These are phyloP conservation scores for Trametes gibbosa DNA, from an alignment of 768 basidiomycete species.

Conservation along the genomic window DNA sequence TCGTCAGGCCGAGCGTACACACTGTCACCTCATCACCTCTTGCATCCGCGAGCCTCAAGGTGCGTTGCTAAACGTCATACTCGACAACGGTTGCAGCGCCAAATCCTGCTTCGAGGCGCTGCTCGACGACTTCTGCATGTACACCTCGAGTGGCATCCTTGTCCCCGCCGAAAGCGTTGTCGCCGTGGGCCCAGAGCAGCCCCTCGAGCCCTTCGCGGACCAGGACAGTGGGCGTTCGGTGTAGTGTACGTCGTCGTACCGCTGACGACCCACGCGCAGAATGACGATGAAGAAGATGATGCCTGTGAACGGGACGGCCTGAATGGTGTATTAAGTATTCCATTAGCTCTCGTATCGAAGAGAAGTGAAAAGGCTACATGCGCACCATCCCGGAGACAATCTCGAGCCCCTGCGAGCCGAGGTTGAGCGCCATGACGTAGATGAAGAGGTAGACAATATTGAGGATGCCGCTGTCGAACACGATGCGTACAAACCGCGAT, in stretches of 20 bases:
- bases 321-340: neutral
- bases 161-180: neutral
- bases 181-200: neutral
- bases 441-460: conserved; percentile 19
- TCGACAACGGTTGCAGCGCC: neutral
- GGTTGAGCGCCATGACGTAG: conserved; percentile 11
- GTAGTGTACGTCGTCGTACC: neutral
- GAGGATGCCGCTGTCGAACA: conserved; percentile 18
- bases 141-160: neutral
- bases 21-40: too few relatives aligned
- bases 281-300: conserved; percentile 11
- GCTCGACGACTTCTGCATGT: neutral
- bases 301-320: conserved; percentile 5
- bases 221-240: neutral
- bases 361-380: neutral
- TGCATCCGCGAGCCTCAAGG: neutral
- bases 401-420: conserved; percentile 14
- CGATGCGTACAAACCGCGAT: conserved; percentile 10
- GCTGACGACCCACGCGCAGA: conserved; percentile 11
- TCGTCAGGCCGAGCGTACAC: too few relatives aligned
- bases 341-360: too few relatives aligned
- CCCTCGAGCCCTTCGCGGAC: neutral
- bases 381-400: conserved; percentile 16
- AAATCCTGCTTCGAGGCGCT: neutral
- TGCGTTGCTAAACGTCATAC: neutral